Evolutionary conservation across 441 rosid genomes (phyloP), one percentile per base, ranked within the genome.

Genomic region (Capsella rubella): DNA sequence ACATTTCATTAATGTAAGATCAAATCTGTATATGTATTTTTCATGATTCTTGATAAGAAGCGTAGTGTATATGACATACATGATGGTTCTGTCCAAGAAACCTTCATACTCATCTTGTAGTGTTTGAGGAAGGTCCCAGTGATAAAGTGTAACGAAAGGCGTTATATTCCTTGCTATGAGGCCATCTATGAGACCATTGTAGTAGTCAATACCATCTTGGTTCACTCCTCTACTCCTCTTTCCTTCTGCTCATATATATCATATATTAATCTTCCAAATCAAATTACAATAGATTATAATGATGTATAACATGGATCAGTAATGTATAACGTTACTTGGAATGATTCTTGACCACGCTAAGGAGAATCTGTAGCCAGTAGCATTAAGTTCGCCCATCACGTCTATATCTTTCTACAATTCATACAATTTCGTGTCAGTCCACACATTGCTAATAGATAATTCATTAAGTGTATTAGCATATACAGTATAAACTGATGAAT

Each of bases 61-160:
- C 34, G 61, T 50, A n/a, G 25, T 8, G 8, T 10, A 14, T 31
- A 31, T n/a, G 11, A 71, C 80, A 57, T 78, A 78, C 81, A 78
- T 49, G 47, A 78, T 42, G 14, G 4, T 1, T n/a, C 67, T 71
- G 70, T 64, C 5, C 28, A 78, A 62, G 57, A 78, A 73, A 31
- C 81, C 81, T 47, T 63, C 62, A 53, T 78, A 78, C 15, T 72
- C 78, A 47, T 78, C 81, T 73, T 78, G 78, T 3, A 78, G 47
- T 27, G 28, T 12, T 60, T 78, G 81, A 65, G 81, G 81, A 53
- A 78, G 77, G 58, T 78, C 81, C 81, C 81, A 78, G 29, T 78
- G 81, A n/a, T 4, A 77, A 53, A 77, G 37, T 7, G 81, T 78
- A 21, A 72, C 74, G 28, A 78, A 78, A 10, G 78, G 78, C 61